Base-by-base conservation (phyloP, 2,329 filamentous ascomycete genomes). In the Pseudocercospora fijiensis region DNA sequence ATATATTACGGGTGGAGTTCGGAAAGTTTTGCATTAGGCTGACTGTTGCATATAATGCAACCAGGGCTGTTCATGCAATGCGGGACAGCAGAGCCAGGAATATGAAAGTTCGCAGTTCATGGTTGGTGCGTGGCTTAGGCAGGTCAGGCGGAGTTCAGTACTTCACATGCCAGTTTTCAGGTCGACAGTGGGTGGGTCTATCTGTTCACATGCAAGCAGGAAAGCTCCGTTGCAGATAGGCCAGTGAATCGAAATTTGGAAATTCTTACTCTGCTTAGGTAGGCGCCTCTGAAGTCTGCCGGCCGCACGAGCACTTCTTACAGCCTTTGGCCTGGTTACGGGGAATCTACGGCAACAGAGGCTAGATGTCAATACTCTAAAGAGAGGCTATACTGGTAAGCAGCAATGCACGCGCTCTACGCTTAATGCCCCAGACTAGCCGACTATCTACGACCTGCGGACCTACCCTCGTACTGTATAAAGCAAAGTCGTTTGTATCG, bases 41-140 rank as follows among this genome's bases (percentile, higher is more conserved):
- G 47, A 53, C 57, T 58, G 57, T 53, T 58, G 30, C 30, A 45
- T 57, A 27, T 22, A 22, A 57, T n/a, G 28, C 18, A 24, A 57
- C 55, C 33, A 22, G 26, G 27, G 51, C 27, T 53, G n/a, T 53
- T 18, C 27, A 53, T 53, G 27, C 30, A 56, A 56, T 41, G 30
- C 53, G 10, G 53, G n/a, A 37, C 9, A 18, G 30, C 28, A 41
- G 51, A 30, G 51, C 20, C 26, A 28, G 16, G 49, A 53, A 28
- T 41, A 41, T 7, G 41, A 24, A 37, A 24, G 20, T n/a, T 56
- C 9, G 16, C 33, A 30, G 18, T 22, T 49, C 20, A 26, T 56
- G 53, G 53, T 56, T 56, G 53, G 53, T 27, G 51, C 18, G 45
- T 49, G 45, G 22, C 45, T 16, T 24, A 26, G 53, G 53, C 53